Evolutionary conservation across 2,329 filamentous ascomycete genomes (phyloP).

Genomic region (Hymenoscyphus fructigenus): DNA sequence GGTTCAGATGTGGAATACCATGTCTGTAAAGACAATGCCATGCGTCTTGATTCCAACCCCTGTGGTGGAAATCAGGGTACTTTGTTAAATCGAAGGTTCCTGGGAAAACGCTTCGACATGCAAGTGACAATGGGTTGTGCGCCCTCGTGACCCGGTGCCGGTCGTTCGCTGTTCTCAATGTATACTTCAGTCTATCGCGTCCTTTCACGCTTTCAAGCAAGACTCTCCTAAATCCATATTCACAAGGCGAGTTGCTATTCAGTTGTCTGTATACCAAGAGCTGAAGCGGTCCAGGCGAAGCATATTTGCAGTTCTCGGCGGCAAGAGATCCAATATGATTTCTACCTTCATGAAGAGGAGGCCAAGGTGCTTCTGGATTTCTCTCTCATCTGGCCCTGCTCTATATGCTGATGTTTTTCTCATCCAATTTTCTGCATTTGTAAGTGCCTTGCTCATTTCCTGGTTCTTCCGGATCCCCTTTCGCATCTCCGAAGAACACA

Average conservation of each 20-base stretch:
- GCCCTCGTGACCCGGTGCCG: conserved; percentile 20
- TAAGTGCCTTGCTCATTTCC: not conserved
- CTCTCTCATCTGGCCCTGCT: conserved; percentile 16
- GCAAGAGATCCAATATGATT: conserved; percentile 21
- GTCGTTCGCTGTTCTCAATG: conserved; percentile 15
- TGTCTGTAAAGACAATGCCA: not conserved
- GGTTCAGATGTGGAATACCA: not conserved
- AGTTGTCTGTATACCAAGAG: conserved; percentile 26
- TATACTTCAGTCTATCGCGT: conserved; percentile 8
- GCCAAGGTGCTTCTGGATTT: conserved; percentile 19
- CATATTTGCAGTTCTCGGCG: conserved; percentile 23
- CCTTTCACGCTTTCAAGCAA: conserved; percentile 16
- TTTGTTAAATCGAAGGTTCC: not conserved
- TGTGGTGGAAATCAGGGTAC: not conserved
- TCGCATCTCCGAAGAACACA: not conserved
- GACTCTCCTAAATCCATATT: conserved; percentile 22
- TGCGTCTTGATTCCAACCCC: not conserved
- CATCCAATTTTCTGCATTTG: conserved; percentile 18
- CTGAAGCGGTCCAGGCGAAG: conserved; percentile 23
- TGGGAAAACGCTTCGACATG: conserved; percentile 20
- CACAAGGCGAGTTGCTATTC: conserved; percentile 24
- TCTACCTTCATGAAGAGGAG: conserved; percentile 19
- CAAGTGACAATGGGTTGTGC: conserved; percentile 25
- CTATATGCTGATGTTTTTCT: conserved; percentile 18
- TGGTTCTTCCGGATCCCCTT: not conserved